phyloP scores from a whole-genome alignment of 192 early-diverging fungal genomes.

The Backusella liffmaniae region DNA sequence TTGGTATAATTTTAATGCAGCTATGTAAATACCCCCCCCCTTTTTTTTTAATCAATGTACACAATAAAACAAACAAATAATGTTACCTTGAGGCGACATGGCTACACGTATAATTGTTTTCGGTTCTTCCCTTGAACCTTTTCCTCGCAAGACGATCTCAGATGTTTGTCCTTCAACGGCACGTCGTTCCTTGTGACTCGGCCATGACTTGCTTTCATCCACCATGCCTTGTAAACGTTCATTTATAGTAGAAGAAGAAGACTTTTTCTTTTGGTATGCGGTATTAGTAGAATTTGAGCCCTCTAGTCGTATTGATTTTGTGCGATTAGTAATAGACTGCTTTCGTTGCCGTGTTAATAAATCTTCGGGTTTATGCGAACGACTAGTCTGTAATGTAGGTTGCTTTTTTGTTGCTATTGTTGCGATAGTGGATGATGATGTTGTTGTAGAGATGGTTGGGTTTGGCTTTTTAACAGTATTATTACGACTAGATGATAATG shows the following conservation, averaged over 20 bases:
- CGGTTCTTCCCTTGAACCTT: background rate
- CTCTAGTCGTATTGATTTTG: background rate
- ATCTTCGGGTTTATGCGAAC: background rate
- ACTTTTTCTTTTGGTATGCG: background rate
- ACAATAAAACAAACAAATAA: background rate
- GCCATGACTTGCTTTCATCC: slow-evolving; percentile 6
- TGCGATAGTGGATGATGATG: background rate
- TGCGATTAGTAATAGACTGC: background rate
- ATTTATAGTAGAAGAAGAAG: background rate
- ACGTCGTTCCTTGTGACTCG: background rate
- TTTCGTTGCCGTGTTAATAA: slow-evolving; percentile 6
- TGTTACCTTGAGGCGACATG: slow-evolving; percentile 15
- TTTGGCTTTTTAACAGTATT: background rate
- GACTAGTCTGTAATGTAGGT: background rate
- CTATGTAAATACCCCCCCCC: background rate
- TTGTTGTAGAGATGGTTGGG: background rate
- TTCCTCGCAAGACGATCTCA: background rate
- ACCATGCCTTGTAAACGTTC: slow-evolving; percentile 12
- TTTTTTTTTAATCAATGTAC: slow-evolving; percentile 1
- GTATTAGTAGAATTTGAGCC: background rate
- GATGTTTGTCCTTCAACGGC: background rate
- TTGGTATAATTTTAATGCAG: slow-evolving; percentile 18
- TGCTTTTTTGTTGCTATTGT: background rate
- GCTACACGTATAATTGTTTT: slow-evolving; percentile 6
- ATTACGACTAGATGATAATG: background rate